Conservation (phyloP, 2,329 filamentous ascomycete genomes). For the Boeremia exigua region DNA sequence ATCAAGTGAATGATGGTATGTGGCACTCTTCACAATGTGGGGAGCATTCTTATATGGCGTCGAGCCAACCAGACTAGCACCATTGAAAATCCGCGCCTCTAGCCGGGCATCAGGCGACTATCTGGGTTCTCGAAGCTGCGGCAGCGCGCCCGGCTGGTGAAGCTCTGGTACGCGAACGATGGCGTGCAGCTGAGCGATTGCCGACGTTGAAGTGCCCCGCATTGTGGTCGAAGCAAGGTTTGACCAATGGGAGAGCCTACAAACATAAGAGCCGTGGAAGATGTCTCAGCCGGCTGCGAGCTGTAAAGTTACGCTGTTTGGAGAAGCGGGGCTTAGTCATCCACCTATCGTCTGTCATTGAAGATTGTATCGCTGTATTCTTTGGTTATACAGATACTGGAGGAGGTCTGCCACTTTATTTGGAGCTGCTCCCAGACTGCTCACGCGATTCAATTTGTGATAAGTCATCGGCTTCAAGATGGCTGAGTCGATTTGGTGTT, state of each 20-base stretch:
- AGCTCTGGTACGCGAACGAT: slow-evolving; percentile 11
- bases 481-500: too few relatives aligned
- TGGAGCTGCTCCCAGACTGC: too few relatives aligned
- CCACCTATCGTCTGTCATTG: too few relatives aligned
- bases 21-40: slow-evolving; percentile 1
- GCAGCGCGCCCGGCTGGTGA: slow-evolving; percentile 29
- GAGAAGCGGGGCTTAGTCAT: too few relatives aligned
- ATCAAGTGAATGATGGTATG: too few relatives aligned
- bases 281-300: slow-evolving; percentile 16
- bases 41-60: slow-evolving; percentile 28
- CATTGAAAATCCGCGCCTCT: slow-evolving; percentile 31
- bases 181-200: slow-evolving; percentile 22
- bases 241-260: neutral
- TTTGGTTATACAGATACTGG: too few relatives aligned
- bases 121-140: slow-evolving; percentile 19
- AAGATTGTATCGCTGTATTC: too few relatives aligned
- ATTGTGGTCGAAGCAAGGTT: slow-evolving; percentile 63
- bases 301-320: too few relatives aligned
- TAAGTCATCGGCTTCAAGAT: too few relatives aligned
- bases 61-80: slow-evolving; percentile 25
- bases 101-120: slow-evolving; percentile 32
- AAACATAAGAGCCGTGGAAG: neutral
- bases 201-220: slow-evolving; percentile 35
- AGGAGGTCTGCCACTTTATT: too few relatives aligned
- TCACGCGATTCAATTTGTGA: too few relatives aligned